Base-by-base conservation (phyloP, 768 basidiomycete genomes). In the Amanita muscaria region DNA sequence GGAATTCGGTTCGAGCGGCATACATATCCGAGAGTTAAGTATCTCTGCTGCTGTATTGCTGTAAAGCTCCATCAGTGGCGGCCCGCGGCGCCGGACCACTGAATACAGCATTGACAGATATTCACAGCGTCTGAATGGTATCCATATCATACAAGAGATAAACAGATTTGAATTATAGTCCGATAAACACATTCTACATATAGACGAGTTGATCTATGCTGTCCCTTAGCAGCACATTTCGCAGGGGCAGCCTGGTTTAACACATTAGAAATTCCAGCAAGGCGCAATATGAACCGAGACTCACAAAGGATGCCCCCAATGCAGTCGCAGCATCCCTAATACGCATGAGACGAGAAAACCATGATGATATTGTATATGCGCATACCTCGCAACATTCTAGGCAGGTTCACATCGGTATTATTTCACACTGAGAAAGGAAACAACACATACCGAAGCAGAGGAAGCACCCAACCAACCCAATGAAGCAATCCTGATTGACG, bases 311-410 rank as follows among this genome's bases (percentile, higher is more conserved):
- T 84, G 54, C 85, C 83, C 14, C 66, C 83, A 43, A 61, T 51
- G 56, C 81, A 83, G 22, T 83, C 83, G 69, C 81, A 85, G 63
- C 78, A 83, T 19, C 64, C 80, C 80, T 84, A n/a, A n/a, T n/a
- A n/a, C n/a, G 9, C 15, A 44, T 2, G 33, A 32, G 15, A 35
- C 37, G 24, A 30, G 31, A 46, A 48, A 36, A 44, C 35, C 16
- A 24, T 18, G 5, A 14, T 21, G 3, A 18, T 7, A 8, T 9
- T 33, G 23, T 33, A 3, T 4, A n/a, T 15, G 19, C 30, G 56
- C 66, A 36, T 51, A 83, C 81, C 73, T 83, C 80, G 72, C 80
- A 85, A 49, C 80, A 80, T 56, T 84, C 81, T 83, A 42, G 27
- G 11, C 22, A 40, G 29, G 12, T n/a, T 15, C n/a, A 10, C 41